These are phyloP conservation scores for Colletotrichum sansevieriae DNA, from an alignment of 2,329 filamentous ascomycete species.

Conservation along the genomic window DNA sequence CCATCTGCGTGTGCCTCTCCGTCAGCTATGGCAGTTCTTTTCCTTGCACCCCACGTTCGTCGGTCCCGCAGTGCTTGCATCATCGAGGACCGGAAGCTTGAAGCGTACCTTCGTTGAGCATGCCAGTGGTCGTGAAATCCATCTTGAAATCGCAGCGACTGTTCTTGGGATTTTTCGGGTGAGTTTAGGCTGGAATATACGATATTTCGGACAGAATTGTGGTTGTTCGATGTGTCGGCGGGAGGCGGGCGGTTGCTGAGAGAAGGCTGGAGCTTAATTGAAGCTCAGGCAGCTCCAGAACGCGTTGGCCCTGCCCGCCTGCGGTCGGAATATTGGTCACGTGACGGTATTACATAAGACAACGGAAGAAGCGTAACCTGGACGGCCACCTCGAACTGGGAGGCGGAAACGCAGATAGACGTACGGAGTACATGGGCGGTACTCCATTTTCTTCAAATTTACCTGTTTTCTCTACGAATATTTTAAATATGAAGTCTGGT, in stretches of 20 bases:
- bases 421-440: too few species aligned
- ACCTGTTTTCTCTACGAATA: too few species aligned
- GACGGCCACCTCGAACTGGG: background rate
- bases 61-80: constrained; percentile 25
- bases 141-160: constrained; percentile 52
- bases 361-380: background rate
- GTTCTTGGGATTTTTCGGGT: constrained; percentile 40
- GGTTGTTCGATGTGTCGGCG: constrained; percentile 44
- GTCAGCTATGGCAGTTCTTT: constrained; percentile 7
- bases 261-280: constrained; percentile 53
- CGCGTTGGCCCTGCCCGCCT: constrained; percentile 50
- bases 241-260: constrained; percentile 33
- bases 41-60: background rate
- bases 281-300: constrained; percentile 63
- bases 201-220: background rate
- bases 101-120: constrained; percentile 71
- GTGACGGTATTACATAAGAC: constrained; percentile 40
- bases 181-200: background rate
- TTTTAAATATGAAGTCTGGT: too few species aligned
- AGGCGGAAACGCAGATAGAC: background rate
- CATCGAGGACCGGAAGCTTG: constrained; percentile 15
- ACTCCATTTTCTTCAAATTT: too few species aligned
- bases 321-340: constrained; percentile 41
- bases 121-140: constrained; percentile 74
- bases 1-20: constrained; percentile 75